Evolutionary conservation across 2,329 filamentous ascomycete species (phyloP), one percentile per base, ranked within the genome.

Genomic region (Pseudogymnoascus sp.): DNA sequence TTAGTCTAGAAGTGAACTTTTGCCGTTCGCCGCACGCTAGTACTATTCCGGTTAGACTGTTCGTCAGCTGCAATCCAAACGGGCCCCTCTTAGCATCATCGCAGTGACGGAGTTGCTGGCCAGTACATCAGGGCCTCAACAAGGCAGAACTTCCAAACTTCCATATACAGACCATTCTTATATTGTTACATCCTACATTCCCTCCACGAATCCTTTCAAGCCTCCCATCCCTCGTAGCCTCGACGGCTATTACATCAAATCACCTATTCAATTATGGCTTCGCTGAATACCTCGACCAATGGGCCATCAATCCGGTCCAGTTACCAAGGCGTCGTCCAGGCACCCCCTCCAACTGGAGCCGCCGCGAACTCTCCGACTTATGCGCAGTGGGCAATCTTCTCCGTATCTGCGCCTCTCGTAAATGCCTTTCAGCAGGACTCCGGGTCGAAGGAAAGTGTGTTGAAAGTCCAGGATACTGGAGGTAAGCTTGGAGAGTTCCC

Each of bases 391-490:
- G 93, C 91, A 18, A 81, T 99, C 66, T 96, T 96, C 78, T 90
- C 90, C 6, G 95, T 99, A 42, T 90, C 95, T 74, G 90, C 93
- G 65, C 95, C 95, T 63, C 84, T 99, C 42, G 83, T 91, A 74
- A 97, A 89, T 78, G 93, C 93, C 65, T 99, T 99, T 76, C 91
- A 96, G 77, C 80, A 83, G 67, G 90, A 95, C 73, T 82, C 85
- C 64, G 88, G 85, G 40, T 82, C 86, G 68, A 97, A 97, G 79
- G 93, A 97, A 78, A 97, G 93, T 75, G 85, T 97, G 1, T 80
- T 99, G 69, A 97, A 97, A 78, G 93, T 99, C 61, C 92, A 97
- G 75, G 87, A 83, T 73, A 96, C 91, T 60, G 93, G 93, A 80
- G 90, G 91, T 93, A 76, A 47, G 69, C 37, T 40, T 61, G 31